Percentiles rank a stretch among this genome's conserved stretches.
phyloP scores from a whole-genome alignment of 176 grass and related monocot species.

The Aegilops speltoides region DNA sequence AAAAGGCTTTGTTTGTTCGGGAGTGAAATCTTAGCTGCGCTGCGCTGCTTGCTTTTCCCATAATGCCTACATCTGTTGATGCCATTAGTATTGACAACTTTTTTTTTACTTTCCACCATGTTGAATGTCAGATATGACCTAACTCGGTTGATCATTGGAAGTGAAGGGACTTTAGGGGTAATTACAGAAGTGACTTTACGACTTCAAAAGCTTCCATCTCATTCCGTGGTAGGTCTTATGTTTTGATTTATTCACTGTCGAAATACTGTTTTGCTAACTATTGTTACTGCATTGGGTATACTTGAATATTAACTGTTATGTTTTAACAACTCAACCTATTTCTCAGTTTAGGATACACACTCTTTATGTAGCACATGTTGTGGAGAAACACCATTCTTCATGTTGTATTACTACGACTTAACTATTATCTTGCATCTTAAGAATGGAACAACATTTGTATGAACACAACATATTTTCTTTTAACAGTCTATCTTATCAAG shows the following conservation, averaged over 20 bases:
- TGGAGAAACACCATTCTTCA: no score
- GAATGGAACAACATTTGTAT: background rate
- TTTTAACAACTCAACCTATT: background rate
- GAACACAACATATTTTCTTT: background rate
- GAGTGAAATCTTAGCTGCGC: background rate
- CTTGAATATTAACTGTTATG: background rate
- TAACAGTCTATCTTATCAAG: background rate
- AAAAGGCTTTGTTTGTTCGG: background rate
- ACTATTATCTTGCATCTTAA: constrained; percentile 11
- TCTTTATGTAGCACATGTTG: background rate
- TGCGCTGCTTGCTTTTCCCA: constrained; percentile 18
- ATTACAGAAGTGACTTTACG: constrained; percentile 97
- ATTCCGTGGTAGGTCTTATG: constrained; percentile 72
- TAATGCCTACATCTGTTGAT: constrained; percentile 21
- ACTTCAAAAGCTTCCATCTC: constrained; percentile 86
- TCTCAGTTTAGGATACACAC: background rate
- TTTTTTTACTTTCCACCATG: background rate
- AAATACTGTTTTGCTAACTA: background rate
- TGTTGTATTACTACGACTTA: no score
- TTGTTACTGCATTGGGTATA: background rate
- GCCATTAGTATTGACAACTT: background rate
- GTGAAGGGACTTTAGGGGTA: constrained; percentile 93
- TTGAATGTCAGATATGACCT: constrained; percentile 81
- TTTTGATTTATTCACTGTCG: background rate
- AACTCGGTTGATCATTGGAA: constrained; percentile 89